Evolutionary conservation across 345 rosid genomes (phyloP).

Genomic region (Raphanus sativus): DNA sequence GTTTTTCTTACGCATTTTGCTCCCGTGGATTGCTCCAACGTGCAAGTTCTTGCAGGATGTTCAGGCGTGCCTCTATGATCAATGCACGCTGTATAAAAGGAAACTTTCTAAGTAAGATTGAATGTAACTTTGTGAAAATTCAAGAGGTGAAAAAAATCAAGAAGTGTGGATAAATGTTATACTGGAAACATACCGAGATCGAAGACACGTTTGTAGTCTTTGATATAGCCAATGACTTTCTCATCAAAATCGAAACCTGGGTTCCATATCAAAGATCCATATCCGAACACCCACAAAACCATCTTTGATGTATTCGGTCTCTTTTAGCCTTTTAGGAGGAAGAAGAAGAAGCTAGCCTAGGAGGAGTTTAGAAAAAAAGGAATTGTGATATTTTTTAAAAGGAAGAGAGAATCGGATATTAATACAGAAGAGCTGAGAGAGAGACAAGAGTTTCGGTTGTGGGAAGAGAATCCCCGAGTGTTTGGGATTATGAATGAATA

Average conservation of each 20-base stretch:
- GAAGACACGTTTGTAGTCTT: slow-evolving; percentile 82
- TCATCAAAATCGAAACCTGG: slow-evolving; percentile 91
- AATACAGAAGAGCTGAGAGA: slow-evolving; percentile 4
- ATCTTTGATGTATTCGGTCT: slow-evolving; percentile 29
- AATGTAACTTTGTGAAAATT: neutral
- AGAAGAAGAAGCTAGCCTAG: neutral
- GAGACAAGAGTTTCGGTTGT: neutral
- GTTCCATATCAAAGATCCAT: slow-evolving; percentile 96
- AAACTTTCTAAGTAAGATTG: neutral
- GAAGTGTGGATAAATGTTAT: neutral
- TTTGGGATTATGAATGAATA: neutral
- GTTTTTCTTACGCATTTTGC: slow-evolving; percentile 54
- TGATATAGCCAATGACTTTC: slow-evolving; percentile 69
- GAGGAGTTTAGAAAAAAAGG: neutral
- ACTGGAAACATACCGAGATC: slow-evolving; percentile 62
- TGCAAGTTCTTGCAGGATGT: slow-evolving; percentile 91
- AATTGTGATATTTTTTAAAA: neutral
- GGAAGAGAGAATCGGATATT: slow-evolving; percentile 16
- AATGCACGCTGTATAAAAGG: slow-evolving; percentile 61
- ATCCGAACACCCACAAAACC: slow-evolving; percentile 98
- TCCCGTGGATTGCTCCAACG: slow-evolving; percentile 65
- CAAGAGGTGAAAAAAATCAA: too few species aligned
- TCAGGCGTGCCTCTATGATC: slow-evolving; percentile 95
- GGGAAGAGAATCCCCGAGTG: slow-evolving; percentile 7
- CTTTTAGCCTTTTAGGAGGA: neutral